Base-by-base conservation (phyloP, 345 rosid species). In the Erodium maritimum region DNA sequence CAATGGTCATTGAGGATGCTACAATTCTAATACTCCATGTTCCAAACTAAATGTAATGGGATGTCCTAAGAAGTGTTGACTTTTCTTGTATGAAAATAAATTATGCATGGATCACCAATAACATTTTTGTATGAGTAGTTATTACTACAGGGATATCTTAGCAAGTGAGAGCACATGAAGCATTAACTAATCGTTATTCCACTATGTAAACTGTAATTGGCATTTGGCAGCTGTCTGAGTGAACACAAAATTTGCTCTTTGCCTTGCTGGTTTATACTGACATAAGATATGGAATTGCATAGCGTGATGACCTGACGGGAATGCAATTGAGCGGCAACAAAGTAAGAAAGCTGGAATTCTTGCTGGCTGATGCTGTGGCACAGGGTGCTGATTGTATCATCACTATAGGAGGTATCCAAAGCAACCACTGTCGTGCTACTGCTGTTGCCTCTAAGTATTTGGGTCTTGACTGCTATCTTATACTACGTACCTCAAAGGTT, bases 301-400 rank as follows among this genome's bases (percentile, higher is more conserved):
- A 89, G 96, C 82, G 94, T 0, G 97, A 90, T 68, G 97, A 90
- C 56, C 75, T 85, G 16, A 75, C 97, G 0, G 97, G 97, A 21
- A 82, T 90, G 97, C 89, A 90, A 68, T 20, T 90, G 83, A 90
- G 97, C 45, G 97, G 97, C 2, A 90, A 90, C 77, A 90, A 87
- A 71, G 95, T 85, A 12, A 71, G 95, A 53, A 91, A 91, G 64
- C 69, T 91, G 66, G 97, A 91, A 58, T 91, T 91, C 66, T 71
- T 91, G 52, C 57, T 91, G 83, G 96, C 96, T 0, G 94, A 90
- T 54, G 97, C 94, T 3, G 83, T 91, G 56, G 80, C 79, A 17
- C 78, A 80, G 63, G 80, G 91, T 14, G 91, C 97, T n/a, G 95
- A 91, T 53, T 84, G 95, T 19, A 68, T 88, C 46, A 76, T 88